Evolutionary conservation across 2,329 filamentous ascomycete species (phyloP).

Genomic region (Fusarium tjaetaba): DNA sequence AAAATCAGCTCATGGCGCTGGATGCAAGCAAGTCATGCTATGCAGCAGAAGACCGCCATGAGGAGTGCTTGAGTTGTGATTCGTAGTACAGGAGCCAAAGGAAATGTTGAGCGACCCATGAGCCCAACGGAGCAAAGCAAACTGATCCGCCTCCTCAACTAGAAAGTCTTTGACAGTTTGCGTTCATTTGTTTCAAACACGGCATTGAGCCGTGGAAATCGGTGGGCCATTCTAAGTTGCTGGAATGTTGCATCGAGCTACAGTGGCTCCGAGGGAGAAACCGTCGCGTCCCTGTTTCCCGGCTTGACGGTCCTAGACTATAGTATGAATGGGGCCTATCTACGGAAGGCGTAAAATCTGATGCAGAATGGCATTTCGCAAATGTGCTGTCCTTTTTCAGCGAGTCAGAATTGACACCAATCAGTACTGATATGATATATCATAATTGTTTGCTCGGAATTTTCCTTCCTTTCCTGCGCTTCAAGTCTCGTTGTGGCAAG

Average conservation of each 20-base stretch:
- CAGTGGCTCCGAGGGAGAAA: background rate
- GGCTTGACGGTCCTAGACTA: background rate
- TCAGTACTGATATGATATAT: background rate
- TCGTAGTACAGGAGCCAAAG: slow-evolving; percentile 1
- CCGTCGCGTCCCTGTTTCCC: slow-evolving; percentile 9
- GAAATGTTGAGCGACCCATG: background rate
- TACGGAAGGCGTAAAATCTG: background rate
- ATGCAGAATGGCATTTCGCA: background rate
- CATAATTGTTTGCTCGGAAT: background rate
- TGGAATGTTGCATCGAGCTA: slow-evolving; percentile 40
- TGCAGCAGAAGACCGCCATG: slow-evolving; percentile 25
- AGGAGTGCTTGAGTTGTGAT: background rate
- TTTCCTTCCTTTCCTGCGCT: background rate
- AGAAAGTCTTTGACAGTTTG: background rate
- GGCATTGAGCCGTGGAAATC: slow-evolving; percentile 11
- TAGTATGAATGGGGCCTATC: background rate
- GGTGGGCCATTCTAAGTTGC: slow-evolving; percentile 10
- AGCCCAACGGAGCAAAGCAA: background rate
- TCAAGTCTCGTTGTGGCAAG: background rate
- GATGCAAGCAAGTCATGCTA: slow-evolving; percentile 40
- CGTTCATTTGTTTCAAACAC: slow-evolving; percentile 26
- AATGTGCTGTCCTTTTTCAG: slow-evolving; percentile 1
- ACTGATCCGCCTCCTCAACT: background rate
- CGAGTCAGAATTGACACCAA: background rate
- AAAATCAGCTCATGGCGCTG: slow-evolving; percentile 41